phyloP scores from a whole-genome alignment of 495 filamentous ascomycete species.

The Pseudoneurospora amorphoporcata region DNA sequence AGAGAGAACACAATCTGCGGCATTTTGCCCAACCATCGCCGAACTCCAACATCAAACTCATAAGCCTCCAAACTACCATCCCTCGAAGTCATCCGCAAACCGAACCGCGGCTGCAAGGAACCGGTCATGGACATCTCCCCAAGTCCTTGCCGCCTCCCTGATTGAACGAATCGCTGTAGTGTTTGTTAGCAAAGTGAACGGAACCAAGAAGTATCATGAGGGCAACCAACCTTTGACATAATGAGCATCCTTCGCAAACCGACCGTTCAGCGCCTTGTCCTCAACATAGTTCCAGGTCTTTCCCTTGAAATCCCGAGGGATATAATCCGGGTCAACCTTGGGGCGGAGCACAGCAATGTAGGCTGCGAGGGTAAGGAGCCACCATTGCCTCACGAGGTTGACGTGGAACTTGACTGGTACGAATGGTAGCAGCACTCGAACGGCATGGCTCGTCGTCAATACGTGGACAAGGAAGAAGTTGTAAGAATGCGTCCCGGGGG shows the following conservation, averaged over 20 bases:
- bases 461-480: conserved; percentile 82
- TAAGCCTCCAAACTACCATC: conserved; percentile 40
- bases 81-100: conserved; percentile 67
- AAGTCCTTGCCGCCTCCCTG: conserved; percentile 63
- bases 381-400: conserved; percentile 72
- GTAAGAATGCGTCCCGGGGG: conserved; percentile 50
- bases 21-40: background rate
- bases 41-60: background rate
- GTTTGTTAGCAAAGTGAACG: conserved; percentile 7
- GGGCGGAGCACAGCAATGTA: conserved; percentile 71
- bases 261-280: conserved; percentile 53
- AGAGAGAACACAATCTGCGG: background rate
- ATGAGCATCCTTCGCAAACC: conserved; percentile 61
- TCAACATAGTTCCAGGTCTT: conserved; percentile 70
- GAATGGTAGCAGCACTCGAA: conserved; percentile 72
- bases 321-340: conserved; percentile 51
- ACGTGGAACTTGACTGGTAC: conserved; percentile 65
- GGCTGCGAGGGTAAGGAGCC: conserved; percentile 66
- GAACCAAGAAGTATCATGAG: background rate
- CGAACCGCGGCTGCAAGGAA: conserved; percentile 72
- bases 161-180: conserved; percentile 55
- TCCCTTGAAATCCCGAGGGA: conserved; percentile 51
- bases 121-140: conserved; percentile 69
- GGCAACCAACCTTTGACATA: conserved; percentile 57
- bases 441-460: conserved; percentile 76